Evolutionary conservation across 2,329 filamentous ascomycete genomes (phyloP).

Genomic region (Neurospora sp.): DNA sequence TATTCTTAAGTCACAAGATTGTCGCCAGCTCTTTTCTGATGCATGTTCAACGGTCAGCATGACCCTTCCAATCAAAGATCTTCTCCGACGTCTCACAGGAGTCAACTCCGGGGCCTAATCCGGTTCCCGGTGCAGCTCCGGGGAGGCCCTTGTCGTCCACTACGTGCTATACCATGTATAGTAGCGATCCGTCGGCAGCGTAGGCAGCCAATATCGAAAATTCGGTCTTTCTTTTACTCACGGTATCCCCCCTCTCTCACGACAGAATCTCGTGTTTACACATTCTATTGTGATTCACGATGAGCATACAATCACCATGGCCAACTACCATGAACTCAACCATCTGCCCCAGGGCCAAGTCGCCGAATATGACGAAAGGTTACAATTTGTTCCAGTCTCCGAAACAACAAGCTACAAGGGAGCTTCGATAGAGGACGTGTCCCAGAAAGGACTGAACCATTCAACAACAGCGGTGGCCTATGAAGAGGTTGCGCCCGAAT

Average conservation of each 20-base stretch:
- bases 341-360: not conserved
- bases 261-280: not conserved
- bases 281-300: not conserved
- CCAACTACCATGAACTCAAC: not conserved
- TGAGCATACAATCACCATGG: not conserved
- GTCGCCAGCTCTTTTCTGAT: not conserved
- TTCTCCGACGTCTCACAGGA: not conserved
- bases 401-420: not conserved
- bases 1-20: not conserved
- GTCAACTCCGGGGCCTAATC: not conserved
- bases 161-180: not conserved
- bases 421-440: not conserved
- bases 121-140: not conserved
- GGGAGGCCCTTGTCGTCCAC: not conserved
- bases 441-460: not conserved
- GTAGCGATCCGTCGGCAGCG: not conserved
- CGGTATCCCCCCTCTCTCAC: not conserved
- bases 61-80: not conserved
- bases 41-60: not conserved
- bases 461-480: not conserved
- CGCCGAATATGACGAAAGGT: not conserved
- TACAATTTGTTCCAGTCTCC: not conserved
- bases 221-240: not conserved
- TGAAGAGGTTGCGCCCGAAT: not conserved
- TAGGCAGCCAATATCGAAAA: not conserved